phyloP scores from a whole-genome alignment of 768 basidiomycete species.

The Phylloporus sp. region DNA sequence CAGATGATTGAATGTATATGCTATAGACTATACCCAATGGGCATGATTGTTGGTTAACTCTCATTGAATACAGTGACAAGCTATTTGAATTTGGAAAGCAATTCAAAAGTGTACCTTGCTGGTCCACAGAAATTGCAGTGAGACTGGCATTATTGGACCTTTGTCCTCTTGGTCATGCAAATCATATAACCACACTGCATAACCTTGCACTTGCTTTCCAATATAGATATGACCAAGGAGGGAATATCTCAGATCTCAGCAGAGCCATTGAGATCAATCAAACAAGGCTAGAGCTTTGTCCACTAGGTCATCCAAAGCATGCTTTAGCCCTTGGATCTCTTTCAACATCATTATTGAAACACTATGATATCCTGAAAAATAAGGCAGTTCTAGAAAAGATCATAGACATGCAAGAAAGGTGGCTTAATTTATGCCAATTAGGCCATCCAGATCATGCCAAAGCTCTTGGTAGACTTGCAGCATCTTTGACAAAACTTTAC shows the following conservation, averaged over 20 bases:
- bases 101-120: background rate
- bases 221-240: background rate
- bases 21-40: background rate
- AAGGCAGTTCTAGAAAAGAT: background rate
- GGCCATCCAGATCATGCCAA: background rate
- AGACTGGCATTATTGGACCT: background rate
- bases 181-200: background rate
- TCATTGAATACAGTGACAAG: background rate
- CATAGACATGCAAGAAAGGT: background rate
- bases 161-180: background rate
- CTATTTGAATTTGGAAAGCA: background rate
- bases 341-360: background rate
- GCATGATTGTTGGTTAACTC: background rate
- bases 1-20: background rate
- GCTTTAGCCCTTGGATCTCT: background rate
- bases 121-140: background rate
- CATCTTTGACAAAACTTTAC: background rate
- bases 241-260: too few relatives aligned
- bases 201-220: background rate
- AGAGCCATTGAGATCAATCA: too few relatives aligned
- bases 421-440: background rate
- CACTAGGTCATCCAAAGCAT: background rate
- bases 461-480: background rate
- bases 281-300: too few relatives aligned
- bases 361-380: background rate